phyloP scores from a whole-genome alignment of 345 rosid genomes.

The Salix viminalis region DNA sequence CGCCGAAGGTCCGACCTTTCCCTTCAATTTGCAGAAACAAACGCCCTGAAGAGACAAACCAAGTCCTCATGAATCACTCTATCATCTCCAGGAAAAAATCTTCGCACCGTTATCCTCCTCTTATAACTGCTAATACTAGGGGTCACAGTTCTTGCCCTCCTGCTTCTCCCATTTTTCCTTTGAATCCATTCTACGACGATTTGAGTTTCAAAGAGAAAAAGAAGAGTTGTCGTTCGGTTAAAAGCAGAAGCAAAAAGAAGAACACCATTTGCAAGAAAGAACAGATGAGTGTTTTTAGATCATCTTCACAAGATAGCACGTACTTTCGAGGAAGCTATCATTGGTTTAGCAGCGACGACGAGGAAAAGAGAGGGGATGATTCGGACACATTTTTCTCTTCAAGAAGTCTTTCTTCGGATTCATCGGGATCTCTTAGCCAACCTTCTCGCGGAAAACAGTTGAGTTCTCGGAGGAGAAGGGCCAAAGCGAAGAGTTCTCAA shows the following conservation, averaged over 20 bases:
- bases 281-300: slow-evolving; percentile 27
- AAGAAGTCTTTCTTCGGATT: slow-evolving; percentile 60
- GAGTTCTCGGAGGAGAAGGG: slow-evolving; percentile 15
- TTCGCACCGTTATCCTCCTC: slow-evolving; percentile 24
- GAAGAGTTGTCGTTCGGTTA: slow-evolving; percentile 12
- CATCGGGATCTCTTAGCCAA: slow-evolving; percentile 33
- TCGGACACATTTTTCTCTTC: slow-evolving; percentile 68
- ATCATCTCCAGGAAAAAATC: slow-evolving; percentile 27
- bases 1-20: slow-evolving; percentile 30
- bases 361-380: slow-evolving; percentile 20
- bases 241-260: slow-evolving; percentile 15
- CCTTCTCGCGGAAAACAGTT: slow-evolving; percentile 4
- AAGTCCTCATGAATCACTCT: slow-evolving; percentile 12
- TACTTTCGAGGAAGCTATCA: slow-evolving; percentile 36
- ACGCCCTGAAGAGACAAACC: slow-evolving; percentile 19
- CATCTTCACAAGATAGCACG: slow-evolving; percentile 46
- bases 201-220: slow-evolving; percentile 30
- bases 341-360: slow-evolving; percentile 72
- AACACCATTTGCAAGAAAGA: slow-evolving; percentile 15
- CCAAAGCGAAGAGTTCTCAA: background rate
- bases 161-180: slow-evolving; percentile 37
- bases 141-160: slow-evolving; percentile 34
- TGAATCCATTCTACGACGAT: slow-evolving; percentile 24
- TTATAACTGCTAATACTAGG: background rate
- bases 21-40: slow-evolving; percentile 42